These are phyloP conservation scores for Rutstroemia sp. DNA, from an alignment of 2,329 filamentous ascomycete genomes.

Conservation along the genomic window DNA sequence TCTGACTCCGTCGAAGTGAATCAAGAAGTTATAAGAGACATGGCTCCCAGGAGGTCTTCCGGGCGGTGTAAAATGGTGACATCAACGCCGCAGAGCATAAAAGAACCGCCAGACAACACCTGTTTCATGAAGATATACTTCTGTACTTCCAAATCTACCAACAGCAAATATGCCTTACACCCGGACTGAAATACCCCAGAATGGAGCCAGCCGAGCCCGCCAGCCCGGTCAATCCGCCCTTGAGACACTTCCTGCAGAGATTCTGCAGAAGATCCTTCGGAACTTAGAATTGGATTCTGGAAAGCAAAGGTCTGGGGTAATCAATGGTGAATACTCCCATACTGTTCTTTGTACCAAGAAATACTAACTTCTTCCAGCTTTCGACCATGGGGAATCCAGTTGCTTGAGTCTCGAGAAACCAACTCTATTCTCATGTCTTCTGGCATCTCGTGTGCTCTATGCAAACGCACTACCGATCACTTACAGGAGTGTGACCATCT, in stretches of 20 bases:
- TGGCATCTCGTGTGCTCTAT: constrained; percentile 64
- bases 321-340: background rate
- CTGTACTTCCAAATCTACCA: background rate
- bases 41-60: background rate
- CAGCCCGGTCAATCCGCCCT: constrained; percentile 38
- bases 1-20: background rate
- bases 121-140: background rate
- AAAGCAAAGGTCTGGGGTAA: background rate
- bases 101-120: background rate
- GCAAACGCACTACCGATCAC: constrained; percentile 63
- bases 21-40: too few species aligned
- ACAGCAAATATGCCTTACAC: background rate
- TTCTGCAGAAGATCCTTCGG: constrained; percentile 49
- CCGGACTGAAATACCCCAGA: background rate
- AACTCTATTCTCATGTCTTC: constrained; percentile 64
- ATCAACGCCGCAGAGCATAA: background rate
- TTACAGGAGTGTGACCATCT: constrained; percentile 71
- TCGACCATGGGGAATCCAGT: background rate
- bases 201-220: background rate
- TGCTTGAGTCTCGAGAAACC: constrained; percentile 51
- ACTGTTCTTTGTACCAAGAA: background rate
- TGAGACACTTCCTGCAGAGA: constrained; percentile 59
- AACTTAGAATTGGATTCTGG: background rate
- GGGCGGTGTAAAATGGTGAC: background rate
- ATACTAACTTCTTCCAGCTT: background rate